Conservation (phyloP, 2,329 filamentous ascomycete genomes). For the Aulographum hederae region DNA sequence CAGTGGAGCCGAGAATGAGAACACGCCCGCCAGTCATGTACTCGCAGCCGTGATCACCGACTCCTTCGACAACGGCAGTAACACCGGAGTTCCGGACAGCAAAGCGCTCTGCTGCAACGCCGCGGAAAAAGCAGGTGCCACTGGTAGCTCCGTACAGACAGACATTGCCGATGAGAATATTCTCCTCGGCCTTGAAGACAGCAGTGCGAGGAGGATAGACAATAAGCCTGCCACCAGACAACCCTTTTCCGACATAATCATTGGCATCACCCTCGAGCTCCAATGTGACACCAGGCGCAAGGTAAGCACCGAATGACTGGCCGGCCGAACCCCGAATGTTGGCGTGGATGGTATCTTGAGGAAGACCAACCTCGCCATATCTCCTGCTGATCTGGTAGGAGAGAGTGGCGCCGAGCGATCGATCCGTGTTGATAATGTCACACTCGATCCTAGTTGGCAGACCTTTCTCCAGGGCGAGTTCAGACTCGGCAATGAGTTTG, state of each 20-base stretch:
- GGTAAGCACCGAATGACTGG: conserved; percentile 88
- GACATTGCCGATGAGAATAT: conserved; percentile 81
- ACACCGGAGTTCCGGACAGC: conserved; percentile 93
- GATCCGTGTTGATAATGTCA: conserved; percentile 91
- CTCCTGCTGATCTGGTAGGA: conserved; percentile 92
- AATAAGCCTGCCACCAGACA: conserved; percentile 84
- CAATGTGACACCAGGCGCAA: conserved; percentile 81
- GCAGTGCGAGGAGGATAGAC: conserved; percentile 82
- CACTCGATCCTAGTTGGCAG: conserved; percentile 86
- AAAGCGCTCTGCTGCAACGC: conserved; percentile 89
- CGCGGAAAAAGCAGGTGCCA: conserved; percentile 90
- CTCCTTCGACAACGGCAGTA: conserved; percentile 87
- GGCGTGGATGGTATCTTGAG: conserved; percentile 83
- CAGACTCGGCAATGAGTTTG: conserved; percentile 89
- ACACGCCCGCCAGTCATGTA: conserved; percentile 97
- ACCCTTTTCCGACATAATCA: conserved; percentile 90
- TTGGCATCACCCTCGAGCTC: conserved; percentile 93
- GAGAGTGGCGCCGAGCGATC: conserved; percentile 78
- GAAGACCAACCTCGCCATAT: conserved; percentile 75
- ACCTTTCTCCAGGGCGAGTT: conserved; percentile 86
- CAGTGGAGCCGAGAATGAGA: conserved; percentile 70
- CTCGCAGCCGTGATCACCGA: conserved; percentile 92
- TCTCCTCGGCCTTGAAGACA: conserved; percentile 92
- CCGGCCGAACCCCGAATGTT: conserved; percentile 94
- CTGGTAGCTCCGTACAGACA: conserved; percentile 88